Evolutionary conservation across 1,284 basidiomycete species (phyloP).

Genomic region (Somion occarium): DNA sequence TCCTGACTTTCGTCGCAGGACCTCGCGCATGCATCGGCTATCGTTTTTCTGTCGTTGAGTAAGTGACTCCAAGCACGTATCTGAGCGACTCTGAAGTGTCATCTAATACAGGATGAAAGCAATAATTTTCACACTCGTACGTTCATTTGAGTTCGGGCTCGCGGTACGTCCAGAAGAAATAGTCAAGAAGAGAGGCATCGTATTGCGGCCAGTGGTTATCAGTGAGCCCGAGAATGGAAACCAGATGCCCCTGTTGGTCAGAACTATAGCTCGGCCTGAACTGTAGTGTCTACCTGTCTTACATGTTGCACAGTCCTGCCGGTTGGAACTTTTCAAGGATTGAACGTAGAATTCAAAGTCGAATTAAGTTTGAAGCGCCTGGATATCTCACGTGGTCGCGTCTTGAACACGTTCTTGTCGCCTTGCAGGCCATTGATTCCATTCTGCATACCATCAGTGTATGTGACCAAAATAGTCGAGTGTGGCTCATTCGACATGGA

Average conservation of each 20-base stretch:
- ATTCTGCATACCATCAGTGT: no score
- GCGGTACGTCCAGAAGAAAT: constrained; percentile 34
- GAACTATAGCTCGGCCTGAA: no score
- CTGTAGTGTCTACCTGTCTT: no score
- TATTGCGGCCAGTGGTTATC: constrained; percentile 17
- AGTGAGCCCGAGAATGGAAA: constrained; percentile 11
- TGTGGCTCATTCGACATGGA: no score
- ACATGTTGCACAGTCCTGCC: no score
- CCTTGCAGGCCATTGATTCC: no score
- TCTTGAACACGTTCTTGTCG: no score
- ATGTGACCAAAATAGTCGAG: no score
- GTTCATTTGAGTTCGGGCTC: constrained; percentile 52
- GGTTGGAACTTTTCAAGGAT: no score
- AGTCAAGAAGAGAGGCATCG: constrained; percentile 15
- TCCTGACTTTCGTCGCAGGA: constrained; percentile 59
- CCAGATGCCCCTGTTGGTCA: constrained; percentile 21
- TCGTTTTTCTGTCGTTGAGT: constrained; percentile 67
- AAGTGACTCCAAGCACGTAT: constrained; percentile 13
- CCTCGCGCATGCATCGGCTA: constrained; percentile 65
- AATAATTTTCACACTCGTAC: constrained; percentile 52
- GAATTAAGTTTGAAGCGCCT: no score
- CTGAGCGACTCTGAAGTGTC: neutral
- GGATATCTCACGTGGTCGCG: no score
- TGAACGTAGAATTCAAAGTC: no score
- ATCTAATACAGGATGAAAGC: constrained; percentile 50